A percentile compares a stretch with the other conserved stretches of the same genome.
Evolutionary conservation across 495 filamentous ascomycete species (phyloP).

Genomic region (Ramalina peruviana): DNA sequence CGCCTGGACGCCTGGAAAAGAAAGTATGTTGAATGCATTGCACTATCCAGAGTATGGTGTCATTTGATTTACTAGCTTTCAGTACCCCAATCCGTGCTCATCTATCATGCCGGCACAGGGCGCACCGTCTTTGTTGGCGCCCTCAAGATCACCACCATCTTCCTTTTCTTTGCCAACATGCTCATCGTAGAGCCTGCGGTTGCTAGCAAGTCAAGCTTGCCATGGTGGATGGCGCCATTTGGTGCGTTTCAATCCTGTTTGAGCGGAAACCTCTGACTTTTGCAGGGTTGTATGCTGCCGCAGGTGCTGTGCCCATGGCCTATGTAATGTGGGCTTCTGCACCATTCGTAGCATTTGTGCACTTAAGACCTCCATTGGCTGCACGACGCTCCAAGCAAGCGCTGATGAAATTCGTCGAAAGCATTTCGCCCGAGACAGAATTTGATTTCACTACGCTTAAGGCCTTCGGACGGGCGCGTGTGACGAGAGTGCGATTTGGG

Average conservation of each 20-base stretch:
- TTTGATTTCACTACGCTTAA: conserved; percentile 62
- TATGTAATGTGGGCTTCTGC: conserved; percentile 49
- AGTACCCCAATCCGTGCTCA: conserved; percentile 46
- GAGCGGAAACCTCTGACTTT: neutral
- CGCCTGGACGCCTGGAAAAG: too few species aligned
- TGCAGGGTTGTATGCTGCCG: conserved; percentile 33
- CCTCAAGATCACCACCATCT: conserved; percentile 56
- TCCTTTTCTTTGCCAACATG: conserved; percentile 50
- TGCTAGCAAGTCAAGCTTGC: conserved; percentile 31
- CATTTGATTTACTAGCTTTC: neutral
- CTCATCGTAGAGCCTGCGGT: conserved; percentile 47
- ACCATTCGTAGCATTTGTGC: conserved; percentile 60
- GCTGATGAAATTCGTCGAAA: conserved; percentile 48
- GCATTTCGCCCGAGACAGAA: conserved; percentile 45
- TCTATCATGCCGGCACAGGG: conserved; percentile 60
- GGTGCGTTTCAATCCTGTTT: conserved; percentile 22
- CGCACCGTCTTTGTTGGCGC: conserved; percentile 51
- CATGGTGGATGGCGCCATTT: conserved; percentile 29
- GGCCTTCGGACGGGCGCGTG: conserved; percentile 40
- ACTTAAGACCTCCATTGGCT: conserved; percentile 52
- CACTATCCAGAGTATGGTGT: neutral
- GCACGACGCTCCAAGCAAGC: conserved; percentile 55
- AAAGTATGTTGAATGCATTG: neutral
- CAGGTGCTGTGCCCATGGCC: conserved; percentile 50
- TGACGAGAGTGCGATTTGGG: conserved; percentile 29